Percentiles rank a stretch among this genome's conserved stretches.
phyloP scores from a whole-genome alignment of 192 early-diverging fungal species.

The Ambispora gerdemannii region DNA sequence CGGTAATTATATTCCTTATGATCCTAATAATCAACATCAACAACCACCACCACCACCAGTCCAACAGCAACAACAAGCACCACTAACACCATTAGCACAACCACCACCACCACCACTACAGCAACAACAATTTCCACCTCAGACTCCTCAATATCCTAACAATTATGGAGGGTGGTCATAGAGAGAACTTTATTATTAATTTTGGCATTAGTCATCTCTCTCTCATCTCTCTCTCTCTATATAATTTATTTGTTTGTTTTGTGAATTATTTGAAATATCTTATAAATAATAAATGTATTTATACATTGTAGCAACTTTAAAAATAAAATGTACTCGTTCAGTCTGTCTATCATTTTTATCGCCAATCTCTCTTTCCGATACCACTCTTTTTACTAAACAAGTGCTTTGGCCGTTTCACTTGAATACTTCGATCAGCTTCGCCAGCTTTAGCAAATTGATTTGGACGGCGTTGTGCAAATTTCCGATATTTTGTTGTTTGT shows the following conservation, averaged over 20 bases:
- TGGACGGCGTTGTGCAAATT: constrained; percentile 66
- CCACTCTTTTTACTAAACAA: constrained; percentile 91
- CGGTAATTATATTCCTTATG: neutral
- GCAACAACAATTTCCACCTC: too few relatives aligned
- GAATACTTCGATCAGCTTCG: constrained; percentile 93
- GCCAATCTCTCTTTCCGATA: constrained; percentile 75
- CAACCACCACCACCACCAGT: neutral
- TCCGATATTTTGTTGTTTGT: constrained; percentile 74
- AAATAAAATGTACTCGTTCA: too few relatives aligned
- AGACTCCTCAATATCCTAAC: too few relatives aligned
- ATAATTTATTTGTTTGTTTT: too few relatives aligned
- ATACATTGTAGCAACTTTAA: too few relatives aligned
- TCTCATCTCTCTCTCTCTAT: too few relatives aligned
- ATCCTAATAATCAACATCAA: neutral
- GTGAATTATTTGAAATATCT: too few relatives aligned
- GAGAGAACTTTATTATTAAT: too few relatives aligned
- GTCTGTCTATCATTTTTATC: too few relatives aligned
- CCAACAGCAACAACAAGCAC: neutral
- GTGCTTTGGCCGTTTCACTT: constrained; percentile 95
- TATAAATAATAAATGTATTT: too few relatives aligned
- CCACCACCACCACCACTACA: neutral
- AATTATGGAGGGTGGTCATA: too few relatives aligned
- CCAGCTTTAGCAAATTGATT: constrained; percentile 79
- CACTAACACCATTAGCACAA: neutral
- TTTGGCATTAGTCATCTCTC: too few relatives aligned